These are phyloP conservation scores for Diplodia mutila DNA, from an alignment of 2,329 filamentous ascomycete genomes.

Conservation along the genomic window DNA sequence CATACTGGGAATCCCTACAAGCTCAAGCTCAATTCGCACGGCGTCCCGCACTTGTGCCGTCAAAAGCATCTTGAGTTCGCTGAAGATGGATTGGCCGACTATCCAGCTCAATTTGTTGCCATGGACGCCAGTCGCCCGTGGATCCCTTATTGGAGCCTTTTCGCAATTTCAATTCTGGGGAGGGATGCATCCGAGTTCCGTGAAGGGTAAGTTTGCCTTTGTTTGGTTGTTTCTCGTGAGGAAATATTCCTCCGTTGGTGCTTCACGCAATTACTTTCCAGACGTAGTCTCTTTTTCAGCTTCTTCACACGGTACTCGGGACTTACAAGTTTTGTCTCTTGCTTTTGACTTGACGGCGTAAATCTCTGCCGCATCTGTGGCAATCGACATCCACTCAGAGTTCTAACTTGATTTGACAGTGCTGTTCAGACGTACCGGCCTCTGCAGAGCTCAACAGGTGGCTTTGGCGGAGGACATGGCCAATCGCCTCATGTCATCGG, in stretches of 20 bases:
- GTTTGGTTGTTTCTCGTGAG: no score
- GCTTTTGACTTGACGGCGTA: not conserved
- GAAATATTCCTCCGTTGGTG: not conserved
- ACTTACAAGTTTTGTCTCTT: not conserved
- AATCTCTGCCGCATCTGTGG: not conserved
- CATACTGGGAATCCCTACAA: slow-evolving; percentile 60
- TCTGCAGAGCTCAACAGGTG: slow-evolving; percentile 81
- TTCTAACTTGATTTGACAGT: slow-evolving; percentile 38
- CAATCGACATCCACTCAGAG: not conserved
- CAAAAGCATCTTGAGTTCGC: slow-evolving; percentile 65
- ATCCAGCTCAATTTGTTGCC: slow-evolving; percentile 71
- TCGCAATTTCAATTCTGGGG: slow-evolving; percentile 74
- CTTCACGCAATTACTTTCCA: slow-evolving; percentile 74
- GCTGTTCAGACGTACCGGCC: slow-evolving; percentile 74
- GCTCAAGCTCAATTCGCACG: slow-evolving; percentile 66
- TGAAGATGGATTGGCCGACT: slow-evolving; percentile 55
- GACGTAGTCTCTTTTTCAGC: slow-evolving; percentile 55
- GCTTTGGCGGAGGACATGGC: slow-evolving; percentile 92
- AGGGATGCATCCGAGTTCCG: slow-evolving; percentile 56
- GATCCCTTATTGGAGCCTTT: slow-evolving; percentile 91
- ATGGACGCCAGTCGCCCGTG: slow-evolving; percentile 90
- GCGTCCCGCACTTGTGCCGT: slow-evolving; percentile 74
- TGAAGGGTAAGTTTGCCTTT: slow-evolving; percentile 54
- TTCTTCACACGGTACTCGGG: slow-evolving; percentile 63
- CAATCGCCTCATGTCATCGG: slow-evolving; percentile 87